Evolutionary conservation across 139 green algal genomes (phyloP), one percentile per base, ranked within the genome.

Genomic region (Picochlorum costavermella): DNA sequence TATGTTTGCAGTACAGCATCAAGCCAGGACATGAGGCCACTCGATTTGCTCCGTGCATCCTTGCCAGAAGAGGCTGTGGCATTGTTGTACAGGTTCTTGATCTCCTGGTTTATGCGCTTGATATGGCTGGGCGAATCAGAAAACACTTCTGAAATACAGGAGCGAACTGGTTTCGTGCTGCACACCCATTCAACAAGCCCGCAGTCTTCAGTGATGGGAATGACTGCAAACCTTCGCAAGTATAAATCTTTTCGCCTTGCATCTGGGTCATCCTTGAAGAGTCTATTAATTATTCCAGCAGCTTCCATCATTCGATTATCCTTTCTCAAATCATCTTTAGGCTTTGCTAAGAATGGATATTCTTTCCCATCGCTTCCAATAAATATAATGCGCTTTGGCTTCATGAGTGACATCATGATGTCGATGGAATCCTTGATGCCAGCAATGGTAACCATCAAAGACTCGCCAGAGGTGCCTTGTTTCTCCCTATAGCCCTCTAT

Each of bases 281-380:
- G 71, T 13, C 69, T 46, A 71, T 95, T 95, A 40, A 95, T 46
- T 26, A 92, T 65, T 13, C 66, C 68, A 2, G 81, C 81, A 37
- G 95, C 83, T 75, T 98, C 92, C 92, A 98, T 98, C 76, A 98
- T 88, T 23, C 92, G 81, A 66, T 85, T 84, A 76, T 98, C 92
- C 78, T 97, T 97, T 51, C 92, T 83, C 63, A 98, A 84, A 78
- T 98, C 92, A 66, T 98, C 92, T 70, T 97, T 95, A 17, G 93
- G 93, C 78, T 98, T 98, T 64, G 86, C 93, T 48, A 98, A 76
- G 79, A 98, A 97, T 40, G 73, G 67, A 75, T 98, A 96, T 12
- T 81, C 56, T 9, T 46, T 12, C 13, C 91, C 91, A 71, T 98
- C 90, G 29, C 67, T 85, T 63, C 85, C 82, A 6, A 88, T 49